Evolutionary conservation across 2,329 filamentous ascomycete species (phyloP), one percentile per base, ranked within the genome.

Genomic region (Aspergillus japonicus): DNA sequence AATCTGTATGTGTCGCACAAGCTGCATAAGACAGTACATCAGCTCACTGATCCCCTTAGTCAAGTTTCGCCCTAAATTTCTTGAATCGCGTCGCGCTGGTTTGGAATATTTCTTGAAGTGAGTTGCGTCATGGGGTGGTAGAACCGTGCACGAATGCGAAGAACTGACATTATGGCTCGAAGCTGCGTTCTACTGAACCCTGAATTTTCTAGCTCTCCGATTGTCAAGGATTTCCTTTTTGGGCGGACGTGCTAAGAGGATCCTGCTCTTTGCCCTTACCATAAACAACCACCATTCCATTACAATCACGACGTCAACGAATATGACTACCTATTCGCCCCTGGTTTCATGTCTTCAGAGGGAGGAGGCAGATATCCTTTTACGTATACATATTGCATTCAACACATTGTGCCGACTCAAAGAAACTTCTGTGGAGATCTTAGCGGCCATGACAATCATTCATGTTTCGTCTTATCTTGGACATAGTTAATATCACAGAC

Each of bases 101-200:
- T 80, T 99, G 60, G 88, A 91, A 72, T 96, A 98, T 73, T 99
- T 98, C 73, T 80, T 99, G 57, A 96, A 96, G 92, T 96, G 79
- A 62, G 89, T 81, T 19, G 47, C 52, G 42, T 42, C 11, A 14
- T 23, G 11, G 24, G n/a, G n/a, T 33, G 8, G 19, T 4, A 53
- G 58, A 60, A 57, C 64, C 60, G 64, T 61, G 8, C 71, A 21
- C 4, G n/a, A 16, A 23, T 56, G 47, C 12, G 14, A 24, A 33
- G 5, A 24, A 44, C 59, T 63, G 50, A 63, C 56, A 47, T 48
- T 2, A 7, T 33, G 21, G 26, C 4, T 26, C 19, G 19, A 52
- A 96, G 92, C 73, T 97, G 93, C 78, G 88, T 97, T 62, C 78
- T 98, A 65, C 79, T 97, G 31, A 97, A 97, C 74, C 94, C 94